Evolutionary conservation across 2,329 filamentous ascomycete genomes (phyloP).

Genomic region (Aspergillus tubingensis): DNA sequence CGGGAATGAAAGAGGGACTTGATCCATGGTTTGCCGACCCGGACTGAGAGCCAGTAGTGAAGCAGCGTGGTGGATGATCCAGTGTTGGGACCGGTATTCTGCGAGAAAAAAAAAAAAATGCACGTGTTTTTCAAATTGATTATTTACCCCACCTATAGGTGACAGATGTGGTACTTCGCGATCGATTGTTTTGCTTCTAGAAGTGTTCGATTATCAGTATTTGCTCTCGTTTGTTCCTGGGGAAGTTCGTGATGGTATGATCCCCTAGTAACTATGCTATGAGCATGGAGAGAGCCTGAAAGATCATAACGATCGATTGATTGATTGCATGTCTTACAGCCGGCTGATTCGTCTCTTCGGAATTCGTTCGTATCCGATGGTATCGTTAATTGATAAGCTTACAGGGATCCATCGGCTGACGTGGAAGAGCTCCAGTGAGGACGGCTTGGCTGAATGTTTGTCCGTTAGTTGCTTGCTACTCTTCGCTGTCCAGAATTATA

Average conservation of each 20-base stretch:
- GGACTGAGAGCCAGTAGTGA: not conserved
- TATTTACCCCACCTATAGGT: not conserved
- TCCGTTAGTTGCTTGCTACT: not conserved
- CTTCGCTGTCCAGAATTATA: too few relatives aligned
- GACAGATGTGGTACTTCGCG: not conserved
- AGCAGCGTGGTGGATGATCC: not conserved
- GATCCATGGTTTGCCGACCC: not conserved
- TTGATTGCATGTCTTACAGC: not conserved
- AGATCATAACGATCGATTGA: not conserved
- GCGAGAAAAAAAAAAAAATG: not conserved
- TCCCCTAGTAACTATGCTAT: not conserved
- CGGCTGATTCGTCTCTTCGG: not conserved
- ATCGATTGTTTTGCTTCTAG: not conserved
- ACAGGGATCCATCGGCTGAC: conserved; percentile 4
- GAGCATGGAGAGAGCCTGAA: not conserved
- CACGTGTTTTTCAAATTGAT: not conserved
- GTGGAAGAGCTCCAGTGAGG: not conserved
- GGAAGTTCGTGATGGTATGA: not conserved
- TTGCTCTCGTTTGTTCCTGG: not conserved
- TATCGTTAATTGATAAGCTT: not conserved
- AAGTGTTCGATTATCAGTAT: not conserved
- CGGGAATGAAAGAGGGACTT: not conserved
- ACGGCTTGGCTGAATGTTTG: not conserved
- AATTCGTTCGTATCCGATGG: not conserved
- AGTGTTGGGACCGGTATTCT: not conserved